phyloP scores from a whole-genome alignment of 768 basidiomycete species.

The Phlegmacium glaucopus region DNA sequence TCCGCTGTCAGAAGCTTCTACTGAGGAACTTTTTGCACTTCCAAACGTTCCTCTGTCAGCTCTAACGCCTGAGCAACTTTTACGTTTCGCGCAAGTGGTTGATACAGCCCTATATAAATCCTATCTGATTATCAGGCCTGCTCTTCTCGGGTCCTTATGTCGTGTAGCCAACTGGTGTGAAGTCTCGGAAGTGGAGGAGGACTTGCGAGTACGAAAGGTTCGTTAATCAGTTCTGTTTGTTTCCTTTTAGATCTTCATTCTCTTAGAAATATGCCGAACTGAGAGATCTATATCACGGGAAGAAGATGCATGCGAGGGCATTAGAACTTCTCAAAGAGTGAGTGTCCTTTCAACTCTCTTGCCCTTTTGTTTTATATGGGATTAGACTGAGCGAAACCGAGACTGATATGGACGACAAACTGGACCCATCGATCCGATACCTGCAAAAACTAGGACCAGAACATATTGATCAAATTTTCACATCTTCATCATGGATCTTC shows the following conservation, averaged over 20 bases:
- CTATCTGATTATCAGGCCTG: constrained; percentile 79
- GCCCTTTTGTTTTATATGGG: background rate
- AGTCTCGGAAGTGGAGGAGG: constrained; percentile 74
- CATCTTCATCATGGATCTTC: constrained; percentile 83
- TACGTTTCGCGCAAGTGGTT: constrained; percentile 89
- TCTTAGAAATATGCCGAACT: constrained; percentile 87
- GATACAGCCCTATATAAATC: constrained; percentile 95
- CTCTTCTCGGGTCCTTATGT: constrained; percentile 81
- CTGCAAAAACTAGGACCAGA: constrained; percentile 87
- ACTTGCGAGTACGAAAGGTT: constrained; percentile 77
- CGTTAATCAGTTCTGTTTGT: constrained; percentile 13
- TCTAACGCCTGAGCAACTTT: constrained; percentile 79
- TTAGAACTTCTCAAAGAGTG: constrained; percentile 82
- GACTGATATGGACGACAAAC: constrained; percentile 72
- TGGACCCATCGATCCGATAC: constrained; percentile 82
- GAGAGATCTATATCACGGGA: constrained; percentile 87
- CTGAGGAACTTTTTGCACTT: constrained; percentile 71
- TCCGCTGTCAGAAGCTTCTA: constrained; percentile 66
- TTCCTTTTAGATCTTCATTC: background rate
- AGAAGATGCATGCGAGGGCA: constrained; percentile 93
- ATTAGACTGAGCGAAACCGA: constrained; percentile 72
- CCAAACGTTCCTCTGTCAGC: constrained; percentile 72
- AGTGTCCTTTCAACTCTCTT: constrained; percentile 21
- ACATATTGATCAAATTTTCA: constrained; percentile 78
- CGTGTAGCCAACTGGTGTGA: constrained; percentile 97